Evolutionary conservation across 768 basidiomycete species (phyloP).

Genomic region (Lentinula edodes): DNA sequence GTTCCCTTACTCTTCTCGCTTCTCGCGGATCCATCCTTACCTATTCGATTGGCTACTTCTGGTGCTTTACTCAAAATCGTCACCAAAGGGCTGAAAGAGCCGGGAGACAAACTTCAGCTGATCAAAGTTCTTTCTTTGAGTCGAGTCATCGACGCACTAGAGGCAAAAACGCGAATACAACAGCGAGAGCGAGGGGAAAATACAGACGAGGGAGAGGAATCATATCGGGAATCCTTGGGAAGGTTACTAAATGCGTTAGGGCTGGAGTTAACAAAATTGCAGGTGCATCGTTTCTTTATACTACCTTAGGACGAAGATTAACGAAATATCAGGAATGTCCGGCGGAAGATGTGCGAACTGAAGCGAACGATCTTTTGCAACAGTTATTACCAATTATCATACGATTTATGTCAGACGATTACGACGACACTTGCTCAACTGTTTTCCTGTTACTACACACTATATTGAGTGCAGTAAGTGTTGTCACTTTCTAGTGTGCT

Average conservation of each 20-base stretch:
- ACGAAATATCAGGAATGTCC: slow-evolving; percentile 44
- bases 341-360: slow-evolving; percentile 52
- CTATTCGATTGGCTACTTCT: slow-evolving; percentile 80
- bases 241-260: slow-evolving; percentile 80
- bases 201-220: slow-evolving; percentile 83
- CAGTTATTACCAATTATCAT: slow-evolving; percentile 78
- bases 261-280: slow-evolving; percentile 73
- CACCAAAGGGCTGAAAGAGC: slow-evolving; percentile 91
- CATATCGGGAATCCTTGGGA: slow-evolving; percentile 85
- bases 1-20: slow-evolving; percentile 81
- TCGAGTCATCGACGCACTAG: slow-evolving; percentile 75
- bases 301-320: neutral
- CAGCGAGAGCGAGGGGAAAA: slow-evolving; percentile 61
- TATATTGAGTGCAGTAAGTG: slow-evolving; percentile 69
- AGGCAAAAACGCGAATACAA: slow-evolving; percentile 65
- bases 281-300: slow-evolving; percentile 25
- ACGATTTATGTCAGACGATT: slow-evolving; percentile 84
- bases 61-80: slow-evolving; percentile 78
- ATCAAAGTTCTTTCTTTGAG: slow-evolving; percentile 85
- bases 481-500: neutral
- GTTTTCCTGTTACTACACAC: slow-evolving; percentile 77
- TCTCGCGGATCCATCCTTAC: slow-evolving; percentile 69
- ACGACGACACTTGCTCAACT: slow-evolving; percentile 84
- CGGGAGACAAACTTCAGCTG: slow-evolving; percentile 82
- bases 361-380: slow-evolving; percentile 58